Conservation (phyloP, 1,139 yeast genomes). For the Magnusiomyces magnusii region DNA sequence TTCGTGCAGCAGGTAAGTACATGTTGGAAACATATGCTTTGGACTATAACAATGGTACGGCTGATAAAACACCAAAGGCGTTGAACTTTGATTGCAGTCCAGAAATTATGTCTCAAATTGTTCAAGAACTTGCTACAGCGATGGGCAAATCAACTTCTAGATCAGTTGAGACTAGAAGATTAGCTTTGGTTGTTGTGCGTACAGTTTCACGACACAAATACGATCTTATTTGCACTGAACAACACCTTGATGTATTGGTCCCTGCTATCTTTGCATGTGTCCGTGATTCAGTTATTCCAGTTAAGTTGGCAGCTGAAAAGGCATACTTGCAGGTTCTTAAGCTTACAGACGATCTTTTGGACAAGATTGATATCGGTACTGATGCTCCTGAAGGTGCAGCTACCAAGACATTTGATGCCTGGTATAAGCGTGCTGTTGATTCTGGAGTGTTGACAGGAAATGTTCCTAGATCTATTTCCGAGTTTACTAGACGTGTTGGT, state of each 20-base stretch:
- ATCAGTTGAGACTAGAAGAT: constrained; percentile 74
- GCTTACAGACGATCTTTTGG: constrained; percentile 51
- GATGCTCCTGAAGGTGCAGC: constrained; percentile 23
- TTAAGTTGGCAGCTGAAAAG: constrained; percentile 91
- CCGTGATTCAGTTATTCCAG: constrained; percentile 80
- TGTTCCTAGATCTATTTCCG: constrained; percentile 70
- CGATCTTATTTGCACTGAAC: constrained; percentile 41
- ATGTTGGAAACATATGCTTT: constrained; percentile 35
- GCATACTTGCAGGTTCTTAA: constrained; percentile 69
- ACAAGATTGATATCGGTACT: constrained; percentile 29
- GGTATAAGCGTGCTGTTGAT: constrained; percentile 40
- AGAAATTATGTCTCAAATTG: constrained; percentile 24
- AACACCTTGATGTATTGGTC: constrained; percentile 47
- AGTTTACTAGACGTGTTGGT: constrained; percentile 85
- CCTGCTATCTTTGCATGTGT: constrained; percentile 77
- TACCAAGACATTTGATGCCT: constrained; percentile 42
- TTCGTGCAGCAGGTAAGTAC: constrained; percentile 77
- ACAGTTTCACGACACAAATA: constrained; percentile 62
- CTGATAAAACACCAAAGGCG: neutral
- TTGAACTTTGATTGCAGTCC: constrained; percentile 22
- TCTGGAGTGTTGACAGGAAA: constrained; percentile 19
- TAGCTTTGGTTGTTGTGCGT: constrained; percentile 67
- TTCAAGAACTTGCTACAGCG: constrained; percentile 44
- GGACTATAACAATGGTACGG: neutral
- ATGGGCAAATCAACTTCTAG: constrained; percentile 49